Percentiles rank a stretch among this genome's conserved stretches.
Evolutionary conservation across 1,139 yeast genomes (phyloP).

Genomic region (Hemisphaericaspora lyxosophila): DNA sequence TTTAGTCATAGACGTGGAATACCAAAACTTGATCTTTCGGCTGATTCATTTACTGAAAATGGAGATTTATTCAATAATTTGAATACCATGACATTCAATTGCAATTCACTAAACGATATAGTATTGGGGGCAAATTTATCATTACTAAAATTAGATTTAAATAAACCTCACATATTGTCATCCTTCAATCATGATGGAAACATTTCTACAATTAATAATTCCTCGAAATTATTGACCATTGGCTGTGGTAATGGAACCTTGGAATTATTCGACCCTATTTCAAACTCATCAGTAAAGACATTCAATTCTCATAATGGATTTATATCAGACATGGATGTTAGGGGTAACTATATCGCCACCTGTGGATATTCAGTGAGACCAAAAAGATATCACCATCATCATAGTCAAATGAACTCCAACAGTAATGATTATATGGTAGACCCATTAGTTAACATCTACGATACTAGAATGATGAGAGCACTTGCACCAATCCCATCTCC

Average conservation of each 20-base stretch:
- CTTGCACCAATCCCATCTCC: slow-evolving; percentile 84
- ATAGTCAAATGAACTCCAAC: slow-evolving; percentile 11
- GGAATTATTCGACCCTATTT: slow-evolving; percentile 73
- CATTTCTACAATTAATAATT: slow-evolving; percentile 31
- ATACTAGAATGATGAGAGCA: slow-evolving; percentile 70
- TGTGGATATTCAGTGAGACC: slow-evolving; percentile 74
- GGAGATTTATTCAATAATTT: slow-evolving; percentile 29
- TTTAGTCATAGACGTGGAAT: slow-evolving; percentile 62
- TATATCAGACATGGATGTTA: slow-evolving; percentile 73
- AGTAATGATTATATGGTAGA: slow-evolving; percentile 48
- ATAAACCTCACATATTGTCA: slow-evolving; percentile 42
- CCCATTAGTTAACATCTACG: slow-evolving; percentile 82
- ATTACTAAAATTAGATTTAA: slow-evolving; percentile 60
- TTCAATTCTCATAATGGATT: slow-evolving; percentile 74
- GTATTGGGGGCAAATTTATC: slow-evolving; percentile 37
- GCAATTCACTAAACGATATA: slow-evolving; percentile 34
- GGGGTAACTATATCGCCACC: slow-evolving; percentile 74
- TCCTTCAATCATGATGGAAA: slow-evolving; percentile 33
- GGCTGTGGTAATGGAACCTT: slow-evolving; percentile 70
- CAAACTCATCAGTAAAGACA: slow-evolving; percentile 52
- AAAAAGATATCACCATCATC: slow-evolving; percentile 20
- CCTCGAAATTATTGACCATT: slow-evolving; percentile 50
- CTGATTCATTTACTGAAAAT: slow-evolving; percentile 29
- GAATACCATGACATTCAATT: slow-evolving; percentile 39
- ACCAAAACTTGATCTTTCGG: slow-evolving; percentile 36